phyloP scores from a whole-genome alignment of 805 yeast species.

The Saturnispora quitensis region DNA sequence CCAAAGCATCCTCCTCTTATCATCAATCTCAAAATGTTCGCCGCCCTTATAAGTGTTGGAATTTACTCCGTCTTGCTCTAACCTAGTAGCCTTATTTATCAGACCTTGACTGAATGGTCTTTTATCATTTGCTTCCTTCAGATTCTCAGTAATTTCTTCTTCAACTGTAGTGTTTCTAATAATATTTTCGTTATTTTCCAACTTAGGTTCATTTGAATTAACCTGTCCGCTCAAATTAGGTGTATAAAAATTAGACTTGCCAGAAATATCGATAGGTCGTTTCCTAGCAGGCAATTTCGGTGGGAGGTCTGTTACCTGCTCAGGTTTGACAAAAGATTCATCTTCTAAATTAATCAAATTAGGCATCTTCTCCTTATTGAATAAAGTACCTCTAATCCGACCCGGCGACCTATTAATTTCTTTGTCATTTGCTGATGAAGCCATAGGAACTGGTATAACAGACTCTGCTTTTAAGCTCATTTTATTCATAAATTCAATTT shows the following conservation, averaged over 20 bases:
- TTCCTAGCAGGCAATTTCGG: not conserved
- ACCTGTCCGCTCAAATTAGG: not conserved
- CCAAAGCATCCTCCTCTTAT: slow-evolving; percentile 50
- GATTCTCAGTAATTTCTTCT: not conserved
- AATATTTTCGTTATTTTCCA: not conserved
- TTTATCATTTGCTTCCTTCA: not conserved
- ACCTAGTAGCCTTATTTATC: not conserved
- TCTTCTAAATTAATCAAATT: slow-evolving; percentile 4
- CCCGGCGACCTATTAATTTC: not conserved
- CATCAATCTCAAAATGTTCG: slow-evolving; percentile 18
- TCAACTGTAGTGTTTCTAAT: not conserved
- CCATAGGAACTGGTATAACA: not conserved
- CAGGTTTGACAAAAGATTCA: not conserved
- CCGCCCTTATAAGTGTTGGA: not conserved
- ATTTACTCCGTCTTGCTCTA: not conserved
- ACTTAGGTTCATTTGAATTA: not conserved
- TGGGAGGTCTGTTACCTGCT: not conserved
- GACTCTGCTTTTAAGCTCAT: not conserved
- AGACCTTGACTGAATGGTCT: not conserved
- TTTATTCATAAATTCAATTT: not conserved
- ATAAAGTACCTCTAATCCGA: not conserved
- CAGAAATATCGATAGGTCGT: not conserved
- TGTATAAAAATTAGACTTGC: not conserved
- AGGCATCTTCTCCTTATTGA: slow-evolving; percentile 4
- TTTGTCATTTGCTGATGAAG: not conserved